Evolutionary conservation across 768 basidiomycete genomes (phyloP).

Genomic region (Crassisporium funariophilum): DNA sequence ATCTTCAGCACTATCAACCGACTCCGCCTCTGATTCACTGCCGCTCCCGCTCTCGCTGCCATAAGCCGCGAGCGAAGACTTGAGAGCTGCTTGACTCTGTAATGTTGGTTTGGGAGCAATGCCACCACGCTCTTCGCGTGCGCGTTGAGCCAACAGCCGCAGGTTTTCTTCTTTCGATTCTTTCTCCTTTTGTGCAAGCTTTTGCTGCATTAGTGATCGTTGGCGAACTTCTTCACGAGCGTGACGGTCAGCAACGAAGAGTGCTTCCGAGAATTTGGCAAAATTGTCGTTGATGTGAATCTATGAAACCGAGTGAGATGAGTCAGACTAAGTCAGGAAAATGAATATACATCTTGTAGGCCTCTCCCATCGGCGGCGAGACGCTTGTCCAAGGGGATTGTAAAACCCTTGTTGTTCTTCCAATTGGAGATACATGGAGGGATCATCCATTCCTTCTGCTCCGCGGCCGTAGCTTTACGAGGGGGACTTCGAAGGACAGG

Average conservation of each 20-base stretch:
- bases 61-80: constrained; percentile 80
- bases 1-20: constrained; percentile 64
- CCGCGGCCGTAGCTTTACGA: constrained; percentile 91
- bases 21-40: constrained; percentile 58
- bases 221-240: constrained; percentile 98
- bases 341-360: constrained; percentile 77
- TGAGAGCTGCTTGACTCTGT: constrained; percentile 69
- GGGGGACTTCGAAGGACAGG: constrained; percentile 96
- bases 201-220: constrained; percentile 96
- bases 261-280: constrained; percentile 96
- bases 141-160: constrained; percentile 90
- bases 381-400: constrained; percentile 97
- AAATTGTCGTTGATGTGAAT: constrained; percentile 99
- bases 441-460: constrained; percentile 99
- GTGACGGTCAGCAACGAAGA: constrained; percentile 95
- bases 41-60: constrained; percentile 72
- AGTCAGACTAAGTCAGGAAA: not conserved
- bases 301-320: constrained; percentile 39
- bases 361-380: constrained; percentile 98
- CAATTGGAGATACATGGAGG: constrained; percentile 99
- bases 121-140: constrained; percentile 91
- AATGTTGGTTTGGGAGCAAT: constrained; percentile 68
- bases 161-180: constrained; percentile 96
- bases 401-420: constrained; percentile 99
- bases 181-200: constrained; percentile 98